Base-by-base conservation (phyloP, 257 asterid species). In the Ehretia macrophylla region DNA sequence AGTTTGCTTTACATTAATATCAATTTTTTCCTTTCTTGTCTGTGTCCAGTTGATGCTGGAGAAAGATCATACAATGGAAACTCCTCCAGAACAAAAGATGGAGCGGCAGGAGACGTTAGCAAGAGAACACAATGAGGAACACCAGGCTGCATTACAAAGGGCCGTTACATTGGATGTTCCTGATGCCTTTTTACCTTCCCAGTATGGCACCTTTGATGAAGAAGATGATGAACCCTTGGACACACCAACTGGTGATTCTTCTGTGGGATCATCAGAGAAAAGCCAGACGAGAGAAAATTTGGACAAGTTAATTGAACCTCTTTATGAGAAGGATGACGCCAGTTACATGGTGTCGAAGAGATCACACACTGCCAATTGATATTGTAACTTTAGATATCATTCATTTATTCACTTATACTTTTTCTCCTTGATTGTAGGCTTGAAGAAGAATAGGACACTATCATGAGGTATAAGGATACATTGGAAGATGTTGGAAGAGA, bases 261-360 rank as follows among this genome's bases (percentile, higher is more conserved):
- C 89, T 9, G 55, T 67, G 3, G 84, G 83, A 58, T 81, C 94
- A 32, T 81, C 87, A 0, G 66, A 58, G 23, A 70, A 53, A 1
- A 64, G 77, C 75, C 61, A 42, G 70, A 45, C 62, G 8, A 62
- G 63, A 50, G 95, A 85, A 63, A 87, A 67, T 72, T 90, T 95
- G 96, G 94, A 85, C 6, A 94, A 81, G 42, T 56, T 83, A 58
- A 90, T 87, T 32, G 96, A 87, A 65, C 88, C 84, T 23, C 79
- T 78, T 35, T 85, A 79, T 22, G 95, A 85, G 37, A 87, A 84
- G 69, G 95, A 83, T 19, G 83, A 81, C 12, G 74, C 82, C 8
- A 88, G 95, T 65, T 82, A 61, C 58, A 60, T 75, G 64, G 63
- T 75, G 59, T 81, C 81, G 62, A 82, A 69, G 67, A 74, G 71